These are phyloP conservation scores for Ceratobasidium sp. DNA, from an alignment of 1,284 basidiomycete species.

Conservation along the genomic window DNA sequence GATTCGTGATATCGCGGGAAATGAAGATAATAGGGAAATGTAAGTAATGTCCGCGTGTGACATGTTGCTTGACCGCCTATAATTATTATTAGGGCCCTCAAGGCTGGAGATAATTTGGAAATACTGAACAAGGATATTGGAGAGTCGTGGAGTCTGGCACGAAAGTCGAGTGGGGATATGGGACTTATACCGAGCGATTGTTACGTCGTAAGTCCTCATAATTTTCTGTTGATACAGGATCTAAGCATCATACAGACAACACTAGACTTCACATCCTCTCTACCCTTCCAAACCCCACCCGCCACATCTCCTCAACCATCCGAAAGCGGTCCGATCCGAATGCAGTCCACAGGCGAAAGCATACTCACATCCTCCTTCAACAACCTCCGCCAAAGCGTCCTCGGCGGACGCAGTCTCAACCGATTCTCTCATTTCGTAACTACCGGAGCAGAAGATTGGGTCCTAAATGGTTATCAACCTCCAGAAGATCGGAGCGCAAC, in stretches of 20 bases:
- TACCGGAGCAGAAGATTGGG: slow-evolving; percentile 85
- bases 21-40: slow-evolving; percentile 78
- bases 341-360: slow-evolving; percentile 80
- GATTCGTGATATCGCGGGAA: slow-evolving; percentile 79
- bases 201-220: slow-evolving; percentile 70
- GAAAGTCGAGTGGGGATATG: slow-evolving; percentile 67
- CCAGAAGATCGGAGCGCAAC: slow-evolving; percentile 52
- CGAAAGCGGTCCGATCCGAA: slow-evolving; percentile 65
- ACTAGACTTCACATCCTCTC: slow-evolving; percentile 46
- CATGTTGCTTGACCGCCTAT: neutral
- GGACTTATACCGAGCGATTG: slow-evolving; percentile 79
- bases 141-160: slow-evolving; percentile 78
- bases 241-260: slow-evolving; percentile 62
- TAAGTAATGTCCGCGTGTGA: slow-evolving; percentile 45
- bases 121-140: slow-evolving; percentile 75
- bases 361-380: slow-evolving; percentile 64
- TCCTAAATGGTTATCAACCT: slow-evolving; percentile 69
- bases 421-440: slow-evolving; percentile 88
- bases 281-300: slow-evolving; percentile 40
- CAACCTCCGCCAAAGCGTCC: slow-evolving; percentile 76
- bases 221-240: slow-evolving; percentile 22
- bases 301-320: slow-evolving; percentile 54
- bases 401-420: slow-evolving; percentile 83
- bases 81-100: slow-evolving; percentile 57
- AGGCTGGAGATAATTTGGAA: slow-evolving; percentile 75